These are phyloP conservation scores for Zoysia pacifica DNA, from an alignment of 176 grass and related monocot genomes.

Conservation along the genomic window DNA sequence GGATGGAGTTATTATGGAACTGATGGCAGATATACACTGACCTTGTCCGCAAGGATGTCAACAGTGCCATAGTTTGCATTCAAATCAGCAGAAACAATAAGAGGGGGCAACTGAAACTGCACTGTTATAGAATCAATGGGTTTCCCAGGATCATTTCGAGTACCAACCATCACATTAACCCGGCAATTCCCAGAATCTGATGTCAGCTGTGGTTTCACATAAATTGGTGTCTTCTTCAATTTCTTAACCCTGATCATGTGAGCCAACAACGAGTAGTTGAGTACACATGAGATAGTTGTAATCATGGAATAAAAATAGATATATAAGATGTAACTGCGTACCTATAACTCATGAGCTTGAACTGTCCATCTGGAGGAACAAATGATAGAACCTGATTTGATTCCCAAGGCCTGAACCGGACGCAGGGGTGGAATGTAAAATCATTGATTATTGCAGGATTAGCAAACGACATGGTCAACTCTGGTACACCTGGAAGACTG, in stretches of 20 bases:
- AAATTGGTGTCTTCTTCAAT: constrained; percentile 82
- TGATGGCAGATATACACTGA: constrained; percentile 34
- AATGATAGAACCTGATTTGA: constrained; percentile 77
- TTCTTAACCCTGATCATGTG: constrained; percentile 66
- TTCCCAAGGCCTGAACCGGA: constrained; percentile 88
- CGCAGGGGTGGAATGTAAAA: constrained; percentile 86
- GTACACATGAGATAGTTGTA: not conserved
- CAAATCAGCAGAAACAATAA: constrained; percentile 90
- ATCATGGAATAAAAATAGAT: constrained; percentile 7
- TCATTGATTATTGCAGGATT: constrained; percentile 80
- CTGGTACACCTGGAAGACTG: constrained; percentile 82
- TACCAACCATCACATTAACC: constrained; percentile 80
- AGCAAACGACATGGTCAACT: constrained; percentile 85
- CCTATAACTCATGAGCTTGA: constrained; percentile 97
- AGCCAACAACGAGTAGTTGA: constrained; percentile 38
- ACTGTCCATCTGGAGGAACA: constrained; percentile 85
- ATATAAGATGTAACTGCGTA: constrained; percentile 21
- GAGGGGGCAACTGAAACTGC: constrained; percentile 73
- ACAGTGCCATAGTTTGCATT: constrained; percentile 86
- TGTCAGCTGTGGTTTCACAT: constrained; percentile 84
- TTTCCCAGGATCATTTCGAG: constrained; percentile 92
- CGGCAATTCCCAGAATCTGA: constrained; percentile 87
- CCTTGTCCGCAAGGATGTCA: constrained; percentile 85
- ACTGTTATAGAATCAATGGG: constrained; percentile 87
- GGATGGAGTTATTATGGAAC: not conserved